These are phyloP conservation scores for Saccharomyces hybrid DNA, from an alignment of 1,139 yeast species.

Conservation along the genomic window DNA sequence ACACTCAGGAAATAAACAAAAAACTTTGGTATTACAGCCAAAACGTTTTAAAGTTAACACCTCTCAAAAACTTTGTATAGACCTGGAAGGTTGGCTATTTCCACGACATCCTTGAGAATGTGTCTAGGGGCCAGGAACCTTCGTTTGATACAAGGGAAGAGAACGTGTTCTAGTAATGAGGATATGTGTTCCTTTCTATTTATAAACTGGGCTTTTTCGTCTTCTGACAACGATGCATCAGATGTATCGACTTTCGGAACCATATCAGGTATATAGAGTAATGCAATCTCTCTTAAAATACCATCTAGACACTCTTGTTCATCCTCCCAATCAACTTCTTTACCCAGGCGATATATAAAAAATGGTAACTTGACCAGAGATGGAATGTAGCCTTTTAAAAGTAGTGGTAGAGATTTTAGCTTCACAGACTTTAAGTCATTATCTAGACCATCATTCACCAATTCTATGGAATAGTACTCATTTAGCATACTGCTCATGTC, in stretches of 20 bases:
- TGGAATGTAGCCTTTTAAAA: constrained; percentile 58
- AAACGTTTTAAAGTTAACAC: constrained; percentile 39
- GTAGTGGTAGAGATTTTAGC: constrained; percentile 54
- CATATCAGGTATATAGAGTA: constrained; percentile 56
- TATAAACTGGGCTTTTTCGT: constrained; percentile 13
- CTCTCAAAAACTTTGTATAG: constrained; percentile 87
- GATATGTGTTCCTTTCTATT: constrained; percentile 27
- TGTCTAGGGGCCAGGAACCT: constrained; percentile 57
- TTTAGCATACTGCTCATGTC: constrained; percentile 65
- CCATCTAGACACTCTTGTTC: constrained; percentile 64
- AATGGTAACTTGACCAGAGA: constrained; percentile 55
- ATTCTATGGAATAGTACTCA: constrained; percentile 63
- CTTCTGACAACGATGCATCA: constrained; percentile 19
- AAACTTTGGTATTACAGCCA: too few species aligned
- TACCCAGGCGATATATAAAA: constrained; percentile 56
- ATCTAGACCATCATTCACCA: constrained; percentile 28
- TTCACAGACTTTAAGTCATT: constrained; percentile 27
- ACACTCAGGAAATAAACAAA: too few species aligned
- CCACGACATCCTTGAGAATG: constrained; percentile 52
- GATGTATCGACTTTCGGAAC: constrained; percentile 3
- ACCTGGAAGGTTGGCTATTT: constrained; percentile 88
- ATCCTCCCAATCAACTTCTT: constrained; percentile 51
- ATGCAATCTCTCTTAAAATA: constrained; percentile 59
- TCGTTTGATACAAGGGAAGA: constrained; percentile 62
- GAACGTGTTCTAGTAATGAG: constrained; percentile 42